phyloP scores from a whole-genome alignment of 768 basidiomycete species.

The Rhizopogon vinicolor region DNA sequence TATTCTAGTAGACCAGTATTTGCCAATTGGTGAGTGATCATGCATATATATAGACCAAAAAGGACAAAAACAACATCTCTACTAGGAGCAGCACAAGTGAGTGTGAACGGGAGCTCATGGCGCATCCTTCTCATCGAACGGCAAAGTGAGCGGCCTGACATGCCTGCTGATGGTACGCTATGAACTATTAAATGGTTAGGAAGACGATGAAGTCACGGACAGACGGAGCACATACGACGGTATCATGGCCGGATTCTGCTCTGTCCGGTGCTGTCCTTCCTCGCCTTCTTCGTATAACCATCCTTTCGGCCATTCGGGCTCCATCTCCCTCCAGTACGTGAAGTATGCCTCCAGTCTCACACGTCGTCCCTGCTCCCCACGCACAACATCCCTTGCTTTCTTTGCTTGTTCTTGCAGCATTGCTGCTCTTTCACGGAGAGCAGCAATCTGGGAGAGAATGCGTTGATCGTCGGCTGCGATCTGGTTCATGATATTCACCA shows the following conservation, averaged over 20 bases:
- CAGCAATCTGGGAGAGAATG: conserved; percentile 8
- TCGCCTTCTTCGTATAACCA: conserved; percentile 15
- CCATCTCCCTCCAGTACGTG: conserved; percentile 22
- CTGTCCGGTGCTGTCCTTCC: not conserved
- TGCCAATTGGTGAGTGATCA: not conserved
- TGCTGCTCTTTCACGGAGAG: conserved; percentile 12
- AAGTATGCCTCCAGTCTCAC: conserved; percentile 24
- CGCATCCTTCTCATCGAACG: not conserved
- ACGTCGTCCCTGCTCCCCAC: conserved; percentile 18
- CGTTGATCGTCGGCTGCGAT: conserved; percentile 14
- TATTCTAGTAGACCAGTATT: not conserved
- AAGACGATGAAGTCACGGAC: too few species aligned
- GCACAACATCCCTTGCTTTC: conserved; percentile 17
- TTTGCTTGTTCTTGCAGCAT: conserved; percentile 17
- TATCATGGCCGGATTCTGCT: too few species aligned
- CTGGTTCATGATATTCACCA: conserved; percentile 21
- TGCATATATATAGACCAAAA: not conserved
- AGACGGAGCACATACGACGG: too few species aligned
- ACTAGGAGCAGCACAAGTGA: too few species aligned
- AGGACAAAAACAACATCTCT: not conserved
- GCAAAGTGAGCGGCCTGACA: too few species aligned
- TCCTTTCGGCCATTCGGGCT: conserved; percentile 13
- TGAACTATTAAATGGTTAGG: too few species aligned
- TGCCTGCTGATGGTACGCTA: too few species aligned
- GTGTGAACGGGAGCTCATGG: not conserved